Conservation (phyloP, 176 grass and related monocot genomes). For the Hordeum marinum region DNA sequence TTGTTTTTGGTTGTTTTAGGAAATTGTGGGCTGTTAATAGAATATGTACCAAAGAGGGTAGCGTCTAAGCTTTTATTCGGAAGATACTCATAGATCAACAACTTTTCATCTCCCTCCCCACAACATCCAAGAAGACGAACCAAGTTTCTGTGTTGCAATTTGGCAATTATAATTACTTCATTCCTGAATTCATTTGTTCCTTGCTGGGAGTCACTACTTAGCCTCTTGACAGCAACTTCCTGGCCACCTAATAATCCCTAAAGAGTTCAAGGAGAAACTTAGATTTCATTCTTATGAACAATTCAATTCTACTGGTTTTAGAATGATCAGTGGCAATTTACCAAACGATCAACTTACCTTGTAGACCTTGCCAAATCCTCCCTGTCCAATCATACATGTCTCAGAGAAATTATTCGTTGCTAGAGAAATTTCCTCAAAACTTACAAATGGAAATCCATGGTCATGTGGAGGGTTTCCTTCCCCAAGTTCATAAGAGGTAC, state of each 20-base stretch:
- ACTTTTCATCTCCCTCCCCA: constrained; percentile 29
- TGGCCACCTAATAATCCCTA: constrained; percentile 14
- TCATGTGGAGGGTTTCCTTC: background rate
- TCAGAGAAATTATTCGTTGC: constrained; percentile 35
- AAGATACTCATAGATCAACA: constrained; percentile 37
- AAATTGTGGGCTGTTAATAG: background rate
- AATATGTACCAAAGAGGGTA: constrained; percentile 26
- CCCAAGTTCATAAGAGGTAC: background rate
- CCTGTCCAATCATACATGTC: constrained; percentile 30
- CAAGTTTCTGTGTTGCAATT: constrained; percentile 30
- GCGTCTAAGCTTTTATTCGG: constrained; percentile 27
- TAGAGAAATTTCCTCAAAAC: background rate
- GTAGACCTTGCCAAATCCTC: constrained; percentile 46
- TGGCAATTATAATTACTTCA: constrained; percentile 26
- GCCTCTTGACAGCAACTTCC: constrained; percentile 42
- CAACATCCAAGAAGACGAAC: constrained; percentile 36
- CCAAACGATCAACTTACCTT: constrained; percentile 19
- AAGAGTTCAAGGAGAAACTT: background rate
- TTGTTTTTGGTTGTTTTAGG: background rate
- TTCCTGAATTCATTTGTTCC: constrained; percentile 32
- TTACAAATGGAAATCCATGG: constrained; percentile 26
- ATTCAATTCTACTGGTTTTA: background rate
- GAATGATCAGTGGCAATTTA: background rate
- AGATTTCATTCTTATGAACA: background rate
- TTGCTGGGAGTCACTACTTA: constrained; percentile 28